Evolutionary conservation across 2,329 filamentous ascomycete species (phyloP).

Genomic region (Fonsecaea nubica): DNA sequence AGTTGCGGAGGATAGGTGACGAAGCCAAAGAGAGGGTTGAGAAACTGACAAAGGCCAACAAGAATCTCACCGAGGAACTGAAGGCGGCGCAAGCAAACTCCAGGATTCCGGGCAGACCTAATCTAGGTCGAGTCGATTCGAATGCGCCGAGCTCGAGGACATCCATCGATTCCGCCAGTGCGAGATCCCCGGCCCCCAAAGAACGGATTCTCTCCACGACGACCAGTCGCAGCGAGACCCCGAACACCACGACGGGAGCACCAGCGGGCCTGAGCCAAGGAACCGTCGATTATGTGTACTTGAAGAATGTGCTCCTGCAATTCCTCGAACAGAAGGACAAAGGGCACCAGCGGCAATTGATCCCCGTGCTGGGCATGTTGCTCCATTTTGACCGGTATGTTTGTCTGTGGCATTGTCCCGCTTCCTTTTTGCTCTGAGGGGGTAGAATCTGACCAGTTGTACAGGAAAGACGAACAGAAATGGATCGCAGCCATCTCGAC

Average conservation of each 20-base stretch:
- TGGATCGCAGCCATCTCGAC: slow-evolving; percentile 78
- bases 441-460: slow-evolving; percentile 28
- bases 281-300: slow-evolving; percentile 65
- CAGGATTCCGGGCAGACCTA: slow-evolving; percentile 33
- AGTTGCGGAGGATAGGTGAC: slow-evolving; percentile 76
- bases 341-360: slow-evolving; percentile 70
- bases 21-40: slow-evolving; percentile 78
- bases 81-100: slow-evolving; percentile 53
- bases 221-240: slow-evolving; percentile 47
- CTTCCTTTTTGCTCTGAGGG: neutral
- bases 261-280: slow-evolving; percentile 37
- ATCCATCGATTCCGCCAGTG: slow-evolving; percentile 60
- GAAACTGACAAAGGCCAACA: slow-evolving; percentile 74
- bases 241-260: slow-evolving; percentile 40
- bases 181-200: slow-evolving; percentile 51
- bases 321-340: slow-evolving; percentile 72
- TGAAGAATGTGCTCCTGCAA: slow-evolving; percentile 71
- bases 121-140: slow-evolving; percentile 48
- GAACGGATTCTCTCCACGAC: slow-evolving; percentile 46
- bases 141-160: slow-evolving; percentile 62
- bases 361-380: slow-evolving; percentile 70
- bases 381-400: slow-evolving; percentile 69
- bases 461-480: slow-evolving; percentile 78
- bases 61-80: slow-evolving; percentile 65
- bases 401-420: neutral